phyloP scores from a whole-genome alignment of 805 yeast species.

The Tetrapisispora fleetii region DNA sequence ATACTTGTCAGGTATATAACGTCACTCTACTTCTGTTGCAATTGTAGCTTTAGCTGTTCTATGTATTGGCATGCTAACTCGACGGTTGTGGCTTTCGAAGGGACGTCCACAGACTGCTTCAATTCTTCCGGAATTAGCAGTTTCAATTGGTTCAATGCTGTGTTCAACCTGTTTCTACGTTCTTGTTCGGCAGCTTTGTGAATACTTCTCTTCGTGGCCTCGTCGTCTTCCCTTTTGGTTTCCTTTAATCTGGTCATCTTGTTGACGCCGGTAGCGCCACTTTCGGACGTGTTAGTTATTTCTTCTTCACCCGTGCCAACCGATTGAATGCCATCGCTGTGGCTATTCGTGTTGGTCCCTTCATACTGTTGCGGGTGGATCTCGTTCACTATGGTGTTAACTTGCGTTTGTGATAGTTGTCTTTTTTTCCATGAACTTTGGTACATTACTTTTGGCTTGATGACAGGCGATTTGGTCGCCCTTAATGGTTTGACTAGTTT shows the following conservation, averaged over 20 bases:
- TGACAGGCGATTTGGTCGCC: constrained; percentile 23
- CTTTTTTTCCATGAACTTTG: constrained; percentile 1
- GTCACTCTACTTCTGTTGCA: background rate
- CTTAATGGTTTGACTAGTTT: constrained; percentile 7
- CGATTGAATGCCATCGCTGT: constrained; percentile 17
- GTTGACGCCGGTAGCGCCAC: background rate
- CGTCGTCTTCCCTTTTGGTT: background rate
- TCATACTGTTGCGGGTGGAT: background rate
- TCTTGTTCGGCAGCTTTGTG: constrained; percentile 97
- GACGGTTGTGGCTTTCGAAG: constrained; percentile 91
- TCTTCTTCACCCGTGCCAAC: constrained; percentile 46
- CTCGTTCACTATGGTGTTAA: constrained; percentile 1
- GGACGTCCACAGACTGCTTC: constrained; percentile 50
- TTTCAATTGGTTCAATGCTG: constrained; percentile 70
- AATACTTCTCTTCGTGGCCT: constrained; percentile 23
- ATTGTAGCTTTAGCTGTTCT: constrained; percentile 16
- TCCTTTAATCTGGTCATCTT: background rate
- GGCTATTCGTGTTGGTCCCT: background rate
- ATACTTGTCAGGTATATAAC: too few relatives aligned
- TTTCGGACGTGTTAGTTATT: background rate
- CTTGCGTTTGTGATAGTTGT: constrained; percentile 3
- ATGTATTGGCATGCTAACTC: constrained; percentile 78
- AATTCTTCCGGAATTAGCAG: constrained; percentile 53
- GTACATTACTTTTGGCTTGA: constrained; percentile 9
- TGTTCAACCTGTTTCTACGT: constrained; percentile 83